Base-by-base conservation (phyloP, 495 filamentous ascomycete genomes). In the Oleoguttula mirabilis region DNA sequence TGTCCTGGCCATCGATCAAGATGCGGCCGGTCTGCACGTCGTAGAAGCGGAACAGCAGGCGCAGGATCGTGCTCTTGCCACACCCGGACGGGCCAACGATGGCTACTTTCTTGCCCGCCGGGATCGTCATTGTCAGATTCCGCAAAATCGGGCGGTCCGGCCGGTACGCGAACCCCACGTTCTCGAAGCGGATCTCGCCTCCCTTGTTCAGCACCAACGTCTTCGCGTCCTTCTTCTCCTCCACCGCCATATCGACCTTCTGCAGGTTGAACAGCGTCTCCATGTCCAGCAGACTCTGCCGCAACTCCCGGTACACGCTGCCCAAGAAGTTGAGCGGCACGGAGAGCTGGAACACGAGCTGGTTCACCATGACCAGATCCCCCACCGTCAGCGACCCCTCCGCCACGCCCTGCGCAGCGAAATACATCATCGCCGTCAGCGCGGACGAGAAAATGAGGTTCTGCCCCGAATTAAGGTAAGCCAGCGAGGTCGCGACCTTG, bases 251-350 rank as follows among this genome's bases (percentile, higher is more conserved):
- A 50, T 96, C 94, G 55, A 96, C 92, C 58, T 93, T 95, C 59
- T 98, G 92, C n/a, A 98, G 68, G 58, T 93, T 94, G 69, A 98
- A 98, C 10, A 96, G 71, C 0, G 92, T 95, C 62, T 96, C 90
- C 92, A 98, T 96, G 58, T 98, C 90, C 39, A 96, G 63, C 36
- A 96, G 66, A 10, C 86, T 94, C 64, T 98, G 92, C 30, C 90
- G 72, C 35, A 98, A 71, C 66, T 98, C 92, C 47, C 90, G 80
- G 60, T 98, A 98, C 3, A 98, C 87, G 5, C 83, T 87, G 8
- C 90, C 90, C 0, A 98, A 67, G 63, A 96, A 98, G 66, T 96
- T 98, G 30, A 98, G 70, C 0, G 90, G 90, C 0, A 96, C 82
- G 2, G 86, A 94, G 10, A 98, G 78, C 62, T 98, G 90, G 63